These are phyloP conservation scores for Aspergillus pseudotamarii DNA, from an alignment of 2,329 filamentous ascomycete species.

Conservation along the genomic window DNA sequence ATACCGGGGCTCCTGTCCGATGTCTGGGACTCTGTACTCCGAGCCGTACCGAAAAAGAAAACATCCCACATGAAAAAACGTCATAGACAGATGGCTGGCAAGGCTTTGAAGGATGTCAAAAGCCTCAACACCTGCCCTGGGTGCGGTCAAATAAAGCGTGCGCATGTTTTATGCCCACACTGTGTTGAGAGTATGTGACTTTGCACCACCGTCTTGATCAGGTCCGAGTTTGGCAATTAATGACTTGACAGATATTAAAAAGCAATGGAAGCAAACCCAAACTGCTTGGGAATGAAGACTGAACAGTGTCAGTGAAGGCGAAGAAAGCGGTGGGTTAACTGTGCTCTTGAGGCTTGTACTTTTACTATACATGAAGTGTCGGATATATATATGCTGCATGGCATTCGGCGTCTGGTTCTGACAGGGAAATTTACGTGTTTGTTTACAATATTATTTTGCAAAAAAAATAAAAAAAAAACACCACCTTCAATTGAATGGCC, in stretches of 20 bases:
- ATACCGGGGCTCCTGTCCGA: constrained; percentile 73
- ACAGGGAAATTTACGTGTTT: constrained; percentile 21
- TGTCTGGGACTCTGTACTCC: constrained; percentile 90
- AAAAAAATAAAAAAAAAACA: not conserved
- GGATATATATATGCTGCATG: constrained; percentile 40
- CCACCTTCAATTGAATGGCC: not conserved
- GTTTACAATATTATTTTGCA: constrained; percentile 10
- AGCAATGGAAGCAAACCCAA: constrained; percentile 46
- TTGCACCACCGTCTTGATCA: not conserved
- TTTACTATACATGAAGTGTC: constrained; percentile 30
- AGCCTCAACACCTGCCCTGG: constrained; percentile 84
- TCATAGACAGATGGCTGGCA: constrained; percentile 91
- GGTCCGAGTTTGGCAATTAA: constrained; percentile 8
- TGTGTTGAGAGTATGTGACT: constrained; percentile 76
- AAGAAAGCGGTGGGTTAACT: constrained; percentile 7
- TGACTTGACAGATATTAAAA: constrained; percentile 44
- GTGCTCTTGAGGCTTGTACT: constrained; percentile 17
- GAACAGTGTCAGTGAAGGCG: constrained; percentile 9
- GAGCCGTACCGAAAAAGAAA: constrained; percentile 97
- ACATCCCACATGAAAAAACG: constrained; percentile 95
- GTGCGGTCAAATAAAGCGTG: constrained; percentile 84
- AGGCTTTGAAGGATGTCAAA: constrained; percentile 88
- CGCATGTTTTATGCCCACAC: constrained; percentile 83
- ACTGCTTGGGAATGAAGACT: constrained; percentile 26
- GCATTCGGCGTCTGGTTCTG: constrained; percentile 40